Base-by-base conservation (phyloP, 1,139 yeast genomes). In the Kluyveromyces sp. region DNA sequence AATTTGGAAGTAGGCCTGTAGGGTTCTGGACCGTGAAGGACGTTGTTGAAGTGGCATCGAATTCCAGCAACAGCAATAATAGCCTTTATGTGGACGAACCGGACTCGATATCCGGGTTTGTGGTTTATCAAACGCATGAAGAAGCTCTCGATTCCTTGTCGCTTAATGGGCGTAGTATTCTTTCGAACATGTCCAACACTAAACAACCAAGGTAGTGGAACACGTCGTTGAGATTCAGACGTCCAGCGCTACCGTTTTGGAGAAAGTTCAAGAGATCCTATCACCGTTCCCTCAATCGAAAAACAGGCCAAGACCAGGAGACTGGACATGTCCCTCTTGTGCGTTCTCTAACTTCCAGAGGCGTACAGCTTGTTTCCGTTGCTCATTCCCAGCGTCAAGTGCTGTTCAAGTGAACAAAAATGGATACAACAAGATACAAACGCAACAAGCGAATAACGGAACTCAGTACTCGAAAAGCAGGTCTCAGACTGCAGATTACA, bases 281-380 rank as follows among this genome's bases (percentile, higher is more conserved):
- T 75, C 87, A 0, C 87, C 95, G 7, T 89, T 90, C 65, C 96
- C 96, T 10, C 82, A 89, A 28, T 81, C 87, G 43, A 89, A 89
- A 59, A 89, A 89, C 64, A 76, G 95, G 56, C 96, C 96, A 27
- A 75, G 97, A 60, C 97, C 97, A 0, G 97, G 97, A 27, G 97
- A 90, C 62, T 90, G 97, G 97, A 86, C 87, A 5, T 90, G 97
- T 67, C 96, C 96, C 21, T 82, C 92, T 4, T 90, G 97, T 71
- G 96, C 97, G 1, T 90, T 90, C 61, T 85, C 95, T 35, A 90
- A 90, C 63, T 90, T 90, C 68, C 97, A 90, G 67, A 78, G 97
- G 59, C 77, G 97, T 65, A 86, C 95, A 1, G 95, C 95, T 3
- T 90, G 97, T 66, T 88, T 89, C 71, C 75, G 97, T 53, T 90